phyloP scores from a whole-genome alignment of 805 yeast species.

The Yamadazyma sp. region DNA sequence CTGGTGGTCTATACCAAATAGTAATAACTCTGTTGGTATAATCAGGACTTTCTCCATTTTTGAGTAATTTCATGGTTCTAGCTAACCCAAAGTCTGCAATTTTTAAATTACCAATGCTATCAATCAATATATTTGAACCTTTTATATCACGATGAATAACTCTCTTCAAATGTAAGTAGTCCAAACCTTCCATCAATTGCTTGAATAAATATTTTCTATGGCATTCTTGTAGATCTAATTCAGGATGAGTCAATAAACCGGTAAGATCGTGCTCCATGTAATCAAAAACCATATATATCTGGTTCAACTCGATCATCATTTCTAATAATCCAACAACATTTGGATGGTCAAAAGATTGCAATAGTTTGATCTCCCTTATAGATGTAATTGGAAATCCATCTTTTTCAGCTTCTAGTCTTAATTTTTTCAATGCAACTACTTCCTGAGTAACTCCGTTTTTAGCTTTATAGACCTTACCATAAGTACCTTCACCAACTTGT shows the following conservation, averaged over 20 bases:
- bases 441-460: slow-evolving; percentile 63
- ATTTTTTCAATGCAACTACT: slow-evolving; percentile 80
- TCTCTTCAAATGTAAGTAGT: slow-evolving; percentile 63
- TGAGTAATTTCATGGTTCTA: slow-evolving; percentile 61
- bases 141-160: slow-evolving; percentile 80
- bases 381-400: slow-evolving; percentile 98
- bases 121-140: slow-evolving; percentile 72
- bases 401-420: slow-evolving; percentile 80
- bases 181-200: slow-evolving; percentile 66
- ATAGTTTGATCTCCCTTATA: slow-evolving; percentile 79
- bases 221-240: slow-evolving; percentile 55
- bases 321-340: slow-evolving; percentile 81
- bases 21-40: slow-evolving; percentile 96
- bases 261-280: slow-evolving; percentile 92
- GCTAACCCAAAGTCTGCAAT: slow-evolving; percentile 86
- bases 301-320: slow-evolving; percentile 79
- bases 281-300: slow-evolving; percentile 86
- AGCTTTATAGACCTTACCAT: slow-evolving; percentile 94
- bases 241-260: slow-evolving; percentile 78
- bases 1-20: slow-evolving; percentile 97
- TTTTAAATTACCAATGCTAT: slow-evolving; percentile 59
- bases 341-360: slow-evolving; percentile 78
- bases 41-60: slow-evolving; percentile 57
- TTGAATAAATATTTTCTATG: slow-evolving; percentile 65
- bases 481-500: slow-evolving; percentile 99